Evolutionary conservation across 768 basidiomycete genomes (phyloP).

Genomic region (Naematelia encephala): DNA sequence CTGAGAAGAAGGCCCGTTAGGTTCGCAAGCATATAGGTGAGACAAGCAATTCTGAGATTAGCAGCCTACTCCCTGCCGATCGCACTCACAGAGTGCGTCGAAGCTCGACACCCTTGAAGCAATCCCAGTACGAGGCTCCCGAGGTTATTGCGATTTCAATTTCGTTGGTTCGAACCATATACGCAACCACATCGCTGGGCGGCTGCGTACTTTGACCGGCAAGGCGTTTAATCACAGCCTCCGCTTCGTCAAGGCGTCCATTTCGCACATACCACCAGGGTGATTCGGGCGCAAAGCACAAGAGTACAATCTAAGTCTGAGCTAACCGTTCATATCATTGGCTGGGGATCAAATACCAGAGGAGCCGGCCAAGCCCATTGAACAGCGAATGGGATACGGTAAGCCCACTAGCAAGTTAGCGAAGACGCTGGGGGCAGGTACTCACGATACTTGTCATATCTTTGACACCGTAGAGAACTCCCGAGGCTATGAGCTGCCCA

Average conservation of each 20-base stretch:
- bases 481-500: no score
- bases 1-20: constrained; percentile 40
- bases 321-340: no score
- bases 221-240: not conserved
- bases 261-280: constrained; percentile 8
- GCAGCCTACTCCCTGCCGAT: no score
- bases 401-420: constrained; percentile 23
- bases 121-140: constrained; percentile 50
- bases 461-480: no score
- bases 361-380: constrained; percentile 42
- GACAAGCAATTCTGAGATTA: constrained; percentile 42
- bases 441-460: no score
- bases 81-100: no score
- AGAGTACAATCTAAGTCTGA: no score
- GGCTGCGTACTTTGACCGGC: constrained; percentile 1
- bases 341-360: no score
- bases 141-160: constrained; percentile 5
- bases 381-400: constrained; percentile 23
- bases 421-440: no score
- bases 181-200: not conserved
- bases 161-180: constrained; percentile 6
- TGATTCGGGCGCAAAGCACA: constrained; percentile 3
- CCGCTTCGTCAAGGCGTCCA: constrained; percentile 3
- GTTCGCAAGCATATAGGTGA: constrained; percentile 43
- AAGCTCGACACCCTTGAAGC: constrained; percentile 50